Evolutionary conservation across 257 asterid genomes (phyloP).

Genomic region (Agastache rugosa): DNA sequence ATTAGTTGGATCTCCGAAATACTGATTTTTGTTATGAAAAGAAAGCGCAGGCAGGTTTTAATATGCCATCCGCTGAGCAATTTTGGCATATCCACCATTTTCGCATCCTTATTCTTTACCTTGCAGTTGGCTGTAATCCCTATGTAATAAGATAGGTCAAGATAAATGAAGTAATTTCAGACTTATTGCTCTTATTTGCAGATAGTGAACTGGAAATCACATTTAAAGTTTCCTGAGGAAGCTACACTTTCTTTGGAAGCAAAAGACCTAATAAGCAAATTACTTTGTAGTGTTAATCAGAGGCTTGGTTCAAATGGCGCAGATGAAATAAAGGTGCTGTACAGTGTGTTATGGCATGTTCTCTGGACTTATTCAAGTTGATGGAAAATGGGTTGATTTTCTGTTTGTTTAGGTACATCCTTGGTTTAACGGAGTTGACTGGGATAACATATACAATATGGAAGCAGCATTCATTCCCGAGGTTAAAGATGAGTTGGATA

Average conservation of each 20-base stretch:
- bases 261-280: constrained; percentile 81
- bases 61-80: constrained; percentile 16
- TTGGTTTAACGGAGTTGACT: constrained; percentile 79
- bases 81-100: background rate
- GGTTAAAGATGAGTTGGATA: constrained; percentile 92
- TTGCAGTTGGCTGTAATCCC: constrained; percentile 19
- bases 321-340: constrained; percentile 86
- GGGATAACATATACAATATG: constrained; percentile 82
- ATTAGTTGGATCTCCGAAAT: constrained; percentile 21
- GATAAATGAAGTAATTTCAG: constrained; percentile 25
- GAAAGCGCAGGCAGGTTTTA: background rate
- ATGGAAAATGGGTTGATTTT: constrained; percentile 33
- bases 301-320: constrained; percentile 95
- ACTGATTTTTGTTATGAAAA: background rate
- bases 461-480: constrained; percentile 96
- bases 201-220: constrained; percentile 97
- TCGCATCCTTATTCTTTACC: background rate
- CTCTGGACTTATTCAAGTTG: constrained; percentile 39
- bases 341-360: constrained; percentile 51
- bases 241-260: constrained; percentile 80
- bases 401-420: constrained; percentile 71
- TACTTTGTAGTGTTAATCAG: constrained; percentile 83
- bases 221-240: constrained; percentile 93
- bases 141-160: background rate
- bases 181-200: constrained; percentile 41